Evolutionary conservation across 768 basidiomycete species (phyloP), one percentile per base, ranked within the genome.

Genomic region (Tylopilus cervinicoccineus): DNA sequence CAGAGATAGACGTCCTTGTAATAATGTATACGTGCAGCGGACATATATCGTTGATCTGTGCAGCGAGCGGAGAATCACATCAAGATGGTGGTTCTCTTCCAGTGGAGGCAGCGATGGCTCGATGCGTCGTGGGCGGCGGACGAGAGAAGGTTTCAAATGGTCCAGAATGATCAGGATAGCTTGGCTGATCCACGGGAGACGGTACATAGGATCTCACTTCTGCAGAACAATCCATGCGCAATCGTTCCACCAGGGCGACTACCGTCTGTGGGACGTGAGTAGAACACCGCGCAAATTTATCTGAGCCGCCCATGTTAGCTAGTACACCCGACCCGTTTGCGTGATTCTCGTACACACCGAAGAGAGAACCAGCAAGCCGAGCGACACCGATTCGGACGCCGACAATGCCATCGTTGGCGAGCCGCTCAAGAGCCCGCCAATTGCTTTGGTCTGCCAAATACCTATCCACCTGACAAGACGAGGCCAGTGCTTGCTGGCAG

Each of bases 311-410:
- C 32, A 10, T 16, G 45, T 61, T 4, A 62, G 45, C 58, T 4
- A 62, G 50, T 43, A 33, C 23, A 29, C 38, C 33, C 8, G 38
- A 40, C 29, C 36, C 14, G 37, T 19, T 45, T 50, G 49, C 32
- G 26, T 32, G 4, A 39, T 43, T 19, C 22, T 26, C 17, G 42
- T 44, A 71, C 80, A 62, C 67, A 87, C 86, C 76, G 55, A 70
- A 73, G 24, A 83, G 63, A 40, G 67, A 57, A 41, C 80, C 80
- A 34, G 83, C 67, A 38, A 91, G 76, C 41, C 92, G 78, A n/a
- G 93, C 85, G 3, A 92, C 76, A 7, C 83, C 86, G 48, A 96
- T 91, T 38, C 92, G 78, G 28, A 96, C 92, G 51, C 91, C 93
- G 43, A 88, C 75, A 12, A 95, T 82, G 29, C 62, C 59, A 60